Base-by-base conservation (phyloP, 441 rosid species). In the Viola pubescens region DNA sequence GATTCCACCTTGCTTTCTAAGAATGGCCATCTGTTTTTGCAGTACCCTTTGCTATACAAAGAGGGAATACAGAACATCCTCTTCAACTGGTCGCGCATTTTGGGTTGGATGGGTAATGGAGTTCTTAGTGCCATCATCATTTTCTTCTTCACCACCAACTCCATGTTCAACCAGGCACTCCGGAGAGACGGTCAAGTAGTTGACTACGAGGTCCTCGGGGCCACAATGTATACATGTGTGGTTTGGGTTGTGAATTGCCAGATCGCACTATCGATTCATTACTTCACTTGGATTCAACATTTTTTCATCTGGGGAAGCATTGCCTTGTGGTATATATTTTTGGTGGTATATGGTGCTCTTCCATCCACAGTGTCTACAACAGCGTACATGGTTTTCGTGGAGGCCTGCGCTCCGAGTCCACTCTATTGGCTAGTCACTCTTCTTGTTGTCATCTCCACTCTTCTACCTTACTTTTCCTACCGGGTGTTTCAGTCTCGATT, bases 221-320 rank as follows among this genome's bases (percentile, higher is more conserved):
- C 86, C 12, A 78, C 89, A 6, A 81, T 91, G 94, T 91, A 91
- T 57, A 75, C 96, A 14, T 76, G 79, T 7, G 82, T 88, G 4
- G 95, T 88, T 7, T 91, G 96, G 95, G 71, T 75, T 0, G 98
- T 91, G 53, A 91, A 91, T 69, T 82, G 81, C 68, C 98, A 91
- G 65, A 87, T 88, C 85, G 96, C 95, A 3, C 70, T 91, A 5
- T 88, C 91, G 7, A 82, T 88, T 63, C 86, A 82, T 70, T 88
- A 91, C 85, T 91, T 88, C 87, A 91, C 98, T 34, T 88, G 91
- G 94, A 88, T 91, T 65, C 98, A 91, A 11, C 98, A 91, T 54
- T 68, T 86, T 52, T 83, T 87, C 83, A 81, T 88, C 46, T 91
- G 98, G 96, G 95, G 98, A 67, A 87, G 96, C 83, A 80, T 87